Evolutionary conservation across 257 asterid species (phyloP), one percentile per base, ranked within the genome.

Genomic region (Linderniella brevidens): DNA sequence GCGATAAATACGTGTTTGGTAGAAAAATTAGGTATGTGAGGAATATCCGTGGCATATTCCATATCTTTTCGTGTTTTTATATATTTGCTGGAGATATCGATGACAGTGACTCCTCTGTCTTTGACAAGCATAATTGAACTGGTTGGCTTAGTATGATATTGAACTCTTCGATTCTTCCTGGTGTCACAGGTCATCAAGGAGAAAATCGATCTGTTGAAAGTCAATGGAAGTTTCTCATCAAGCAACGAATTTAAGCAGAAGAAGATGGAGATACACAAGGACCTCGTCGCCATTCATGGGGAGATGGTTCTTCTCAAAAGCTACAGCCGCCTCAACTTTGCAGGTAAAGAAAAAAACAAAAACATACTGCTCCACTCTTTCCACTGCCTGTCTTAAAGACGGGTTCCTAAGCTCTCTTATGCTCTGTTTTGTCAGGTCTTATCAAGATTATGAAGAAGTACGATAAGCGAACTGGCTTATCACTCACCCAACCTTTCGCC

Each of bases 291-390:
- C 46, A 85, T 85, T 53, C 99, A 85, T 41, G 96, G 99, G 12
- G 93, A 90, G 68, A 85, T 85, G 94, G 74, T 90, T 61, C 94
- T 90, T 56, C 83, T 90, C 2, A 75, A 85, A 63, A 81, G 70
- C 61, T 90, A 85, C 64, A 81, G 99, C 78, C 77, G 93, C 58
- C 75, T 90, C 37, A 90, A 90, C 70, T 77, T 85, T 70, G 93
- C 93, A 60, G 99, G 99, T 82, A 67, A 57, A 48, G 10, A 40
- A 45, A 16, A 64, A 41, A 13, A 14, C 5, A 25, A 13, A 55
- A 13, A 19, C 18, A 19, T 11, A 35, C 13, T 15, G 42, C 37
- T 53, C 14, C 58, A 53, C 17, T 14, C 17, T 36, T 17, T 3
- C 17, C 15, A 10, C 43, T 1, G 4, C 13, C 17, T 29, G 12